Conservation (phyloP, 139 green algal genomes). For the Coelastrella sp. region DNA sequence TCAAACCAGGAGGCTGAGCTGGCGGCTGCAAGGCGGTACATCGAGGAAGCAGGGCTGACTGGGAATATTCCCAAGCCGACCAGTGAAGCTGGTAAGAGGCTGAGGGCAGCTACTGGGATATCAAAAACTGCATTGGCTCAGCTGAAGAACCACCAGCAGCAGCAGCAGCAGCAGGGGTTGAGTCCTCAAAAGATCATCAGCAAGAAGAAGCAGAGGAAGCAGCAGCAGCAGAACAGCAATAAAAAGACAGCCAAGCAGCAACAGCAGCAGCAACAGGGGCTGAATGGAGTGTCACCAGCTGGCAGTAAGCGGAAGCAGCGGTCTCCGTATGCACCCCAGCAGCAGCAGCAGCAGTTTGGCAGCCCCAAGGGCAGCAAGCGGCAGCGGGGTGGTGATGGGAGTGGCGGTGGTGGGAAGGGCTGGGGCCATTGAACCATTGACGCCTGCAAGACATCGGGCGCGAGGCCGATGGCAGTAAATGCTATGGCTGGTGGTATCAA, state of each 20-base stretch:
- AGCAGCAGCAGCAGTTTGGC: constrained; percentile 13
- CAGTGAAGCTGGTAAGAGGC: neutral
- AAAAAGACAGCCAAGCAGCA: neutral
- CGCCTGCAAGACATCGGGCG: too few relatives aligned
- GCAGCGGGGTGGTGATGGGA: neutral
- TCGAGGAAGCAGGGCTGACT: neutral
- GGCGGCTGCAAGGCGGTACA: neutral
- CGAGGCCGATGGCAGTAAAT: too few relatives aligned
- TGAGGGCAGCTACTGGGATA: neutral
- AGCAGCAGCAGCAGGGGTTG: constrained; percentile 10
- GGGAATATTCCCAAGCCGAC: neutral
- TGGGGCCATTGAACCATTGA: neutral
- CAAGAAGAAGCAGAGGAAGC: neutral
- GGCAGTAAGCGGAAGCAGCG: too few relatives aligned
- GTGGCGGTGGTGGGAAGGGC: neutral
- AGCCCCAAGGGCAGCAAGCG: constrained; percentile 8
- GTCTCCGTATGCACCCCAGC: too few relatives aligned
- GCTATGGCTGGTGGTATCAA: too few relatives aligned
- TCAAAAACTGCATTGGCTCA: neutral
- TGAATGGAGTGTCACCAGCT: too few relatives aligned
- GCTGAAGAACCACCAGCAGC: constrained; percentile 7
- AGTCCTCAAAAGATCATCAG: neutral
- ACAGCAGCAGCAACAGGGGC: too few relatives aligned
- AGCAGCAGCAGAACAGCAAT: neutral
- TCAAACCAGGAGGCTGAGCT: neutral